Percentiles rank a stretch among this genome's conserved stretches.
phyloP scores from a whole-genome alignment of 2,329 filamentous ascomycete species.

The Simplicillium sp. region DNA sequence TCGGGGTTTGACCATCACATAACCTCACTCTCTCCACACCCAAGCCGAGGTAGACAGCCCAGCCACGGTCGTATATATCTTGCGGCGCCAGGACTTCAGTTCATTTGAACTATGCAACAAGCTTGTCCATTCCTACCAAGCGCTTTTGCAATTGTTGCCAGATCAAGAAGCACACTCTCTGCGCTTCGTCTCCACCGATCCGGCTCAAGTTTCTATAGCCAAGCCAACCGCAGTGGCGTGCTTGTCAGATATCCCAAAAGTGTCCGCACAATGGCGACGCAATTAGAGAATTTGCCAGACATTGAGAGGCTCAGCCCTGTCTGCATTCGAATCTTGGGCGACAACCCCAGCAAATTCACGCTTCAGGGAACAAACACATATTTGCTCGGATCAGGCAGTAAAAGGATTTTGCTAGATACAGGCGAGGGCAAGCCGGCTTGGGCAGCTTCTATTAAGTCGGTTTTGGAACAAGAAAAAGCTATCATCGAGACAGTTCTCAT shows the following conservation, averaged over 20 bases:
- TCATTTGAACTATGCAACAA: too few species aligned
- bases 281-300: constrained; percentile 56
- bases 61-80: too few species aligned
- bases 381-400: constrained; percentile 65
- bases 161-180: too few species aligned
- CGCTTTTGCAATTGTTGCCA: too few species aligned
- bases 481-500: constrained; percentile 62
- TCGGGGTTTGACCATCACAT: too few species aligned
- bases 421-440: constrained; percentile 73
- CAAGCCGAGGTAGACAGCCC: too few species aligned
- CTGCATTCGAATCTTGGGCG: constrained; percentile 77
- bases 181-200: too few species aligned
- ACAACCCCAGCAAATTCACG: constrained; percentile 78
- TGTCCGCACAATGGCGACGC: constrained; percentile 41
- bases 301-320: constrained; percentile 69
- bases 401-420: constrained; percentile 79
- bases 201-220: not conserved
- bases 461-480: constrained; percentile 59
- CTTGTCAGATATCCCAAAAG: not conserved
- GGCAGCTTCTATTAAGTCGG: constrained; percentile 54
- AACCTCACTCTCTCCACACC: too few species aligned
- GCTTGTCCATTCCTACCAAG: too few species aligned
- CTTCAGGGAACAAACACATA: constrained; percentile 89
- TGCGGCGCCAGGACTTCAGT: too few species aligned
- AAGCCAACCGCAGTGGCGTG: not conserved